A percentile compares a stretch with the other conserved stretches of the same genome.
phyloP scores from a whole-genome alignment of 495 filamentous ascomycete species.

The Jackrogersella multiformis region DNA sequence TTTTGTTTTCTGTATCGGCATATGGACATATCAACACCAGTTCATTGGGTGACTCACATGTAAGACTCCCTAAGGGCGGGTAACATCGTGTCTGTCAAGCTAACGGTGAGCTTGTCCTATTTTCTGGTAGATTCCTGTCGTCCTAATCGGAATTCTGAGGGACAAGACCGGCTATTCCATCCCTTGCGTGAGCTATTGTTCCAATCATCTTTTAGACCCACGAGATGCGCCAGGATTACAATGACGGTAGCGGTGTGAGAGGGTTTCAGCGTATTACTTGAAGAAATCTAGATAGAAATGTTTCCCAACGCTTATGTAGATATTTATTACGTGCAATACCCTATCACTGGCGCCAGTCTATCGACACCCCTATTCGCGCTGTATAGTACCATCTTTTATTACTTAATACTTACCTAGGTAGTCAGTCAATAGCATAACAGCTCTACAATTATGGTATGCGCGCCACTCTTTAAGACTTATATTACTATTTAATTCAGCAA shows the following conservation, averaged over 20 bases:
- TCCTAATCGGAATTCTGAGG: neutral
- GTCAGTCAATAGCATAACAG: too few relatives aligned
- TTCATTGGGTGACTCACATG: constrained; percentile 16
- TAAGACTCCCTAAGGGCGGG: neutral
- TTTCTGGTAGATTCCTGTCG: neutral
- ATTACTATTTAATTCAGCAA: too few relatives aligned
- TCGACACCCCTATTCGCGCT: neutral
- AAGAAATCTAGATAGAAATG: neutral
- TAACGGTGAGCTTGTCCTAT: neutral
- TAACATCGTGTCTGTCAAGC: neutral
- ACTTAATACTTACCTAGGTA: too few relatives aligned
- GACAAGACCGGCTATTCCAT: neutral
- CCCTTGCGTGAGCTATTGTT: constrained; percentile 17
- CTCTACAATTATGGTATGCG: too few relatives aligned
- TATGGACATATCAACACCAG: neutral
- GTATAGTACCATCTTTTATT: too few relatives aligned
- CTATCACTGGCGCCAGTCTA: neutral
- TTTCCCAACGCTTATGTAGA: neutral
- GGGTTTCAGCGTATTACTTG: neutral
- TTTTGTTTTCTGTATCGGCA: constrained; percentile 1
- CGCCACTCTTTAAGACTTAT: too few relatives aligned
- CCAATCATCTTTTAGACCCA: constrained; percentile 23
- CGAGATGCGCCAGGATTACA: neutral
- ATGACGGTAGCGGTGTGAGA: constrained; percentile 12
- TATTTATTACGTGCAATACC: neutral